Evolutionary conservation across 1,284 basidiomycete genomes (phyloP), one percentile per base, ranked within the genome.

Genomic region (Ceratobasidium papillatum): DNA sequence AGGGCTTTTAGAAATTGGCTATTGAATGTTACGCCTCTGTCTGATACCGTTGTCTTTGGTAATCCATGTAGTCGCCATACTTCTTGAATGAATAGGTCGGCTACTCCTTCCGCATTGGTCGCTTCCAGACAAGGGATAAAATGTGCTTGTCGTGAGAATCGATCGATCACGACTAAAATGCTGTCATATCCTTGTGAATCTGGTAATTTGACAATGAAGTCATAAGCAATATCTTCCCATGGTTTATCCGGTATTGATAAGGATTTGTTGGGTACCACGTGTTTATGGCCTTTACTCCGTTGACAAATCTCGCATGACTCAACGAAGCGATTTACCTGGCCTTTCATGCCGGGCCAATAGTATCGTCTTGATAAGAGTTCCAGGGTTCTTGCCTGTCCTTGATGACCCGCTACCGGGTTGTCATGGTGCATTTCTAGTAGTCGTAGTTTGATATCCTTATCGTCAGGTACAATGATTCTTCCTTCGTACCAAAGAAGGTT

Each of bases 121-220:
- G n/a, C n/a, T n/a, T n/a, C n/a, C n/a, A n/a, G n/a, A n/a, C n/a
- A n/a, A n/a, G n/a, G n/a, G n/a, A n/a, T n/a, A n/a, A n/a, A n/a
- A n/a, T n/a, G n/a, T n/a, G n/a, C n/a, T n/a, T n/a, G n/a, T n/a
- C n/a, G n/a, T n/a, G n/a, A n/a, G n/a, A n/a, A n/a, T n/a, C n/a
- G n/a, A n/a, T n/a, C n/a, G n/a, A n/a, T 38, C 34, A 83, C 74
- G 1, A 83, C 81, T 2, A 83, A 75, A 62, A 84, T 81, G 7
- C 78, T 65, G 72, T 83, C 78, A 75, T 74, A 82, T 1, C 78
- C 79, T 0, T 76, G 61, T 0, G 79, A 81, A 4, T n/a, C 7
- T 1, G 83, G 83, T 0, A 84, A 77, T 12, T 78, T 75, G n/a
- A 77, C 78, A 49, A 84, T 82, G 66, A 79, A 75, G 74, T 84